These are phyloP conservation scores for Carex myosuroides DNA, from an alignment of 176 grass and related monocot genomes.

Conservation along the genomic window DNA sequence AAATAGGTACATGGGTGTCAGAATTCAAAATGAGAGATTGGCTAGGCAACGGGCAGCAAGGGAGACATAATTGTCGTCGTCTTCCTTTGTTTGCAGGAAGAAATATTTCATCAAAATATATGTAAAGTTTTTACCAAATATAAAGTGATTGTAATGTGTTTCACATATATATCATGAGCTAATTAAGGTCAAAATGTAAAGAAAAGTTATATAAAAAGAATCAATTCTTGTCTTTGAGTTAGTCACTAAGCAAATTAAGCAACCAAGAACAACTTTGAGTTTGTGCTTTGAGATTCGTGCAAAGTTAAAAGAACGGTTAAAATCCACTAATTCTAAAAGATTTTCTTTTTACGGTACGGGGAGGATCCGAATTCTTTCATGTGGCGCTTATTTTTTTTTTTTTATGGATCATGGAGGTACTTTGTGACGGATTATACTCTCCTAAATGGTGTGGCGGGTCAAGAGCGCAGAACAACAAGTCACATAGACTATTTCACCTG, in stretches of 20 bases:
- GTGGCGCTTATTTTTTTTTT: too few species aligned
- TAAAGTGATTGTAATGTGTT: neutral
- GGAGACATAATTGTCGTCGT: neutral
- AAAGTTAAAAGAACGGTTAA: too few species aligned
- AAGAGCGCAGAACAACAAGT: too few species aligned
- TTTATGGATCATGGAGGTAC: too few species aligned
- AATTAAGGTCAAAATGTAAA: conserved; percentile 11
- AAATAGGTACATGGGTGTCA: conserved; percentile 66
- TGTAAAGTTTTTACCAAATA: neutral
- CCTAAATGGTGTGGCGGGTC: too few species aligned
- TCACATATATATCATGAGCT: neutral
- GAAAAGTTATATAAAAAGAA: conserved; percentile 13
- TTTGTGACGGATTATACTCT: too few species aligned
- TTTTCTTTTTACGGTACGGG: too few species aligned
- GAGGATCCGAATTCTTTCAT: too few species aligned
- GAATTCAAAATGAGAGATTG: conserved; percentile 58
- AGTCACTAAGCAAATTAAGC: neutral
- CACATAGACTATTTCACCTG: too few species aligned
- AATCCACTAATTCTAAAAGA: too few species aligned
- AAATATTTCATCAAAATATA: neutral
- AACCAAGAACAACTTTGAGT: too few species aligned
- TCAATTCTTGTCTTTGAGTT: neutral
- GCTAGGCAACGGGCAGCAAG: neutral
- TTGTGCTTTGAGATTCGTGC: too few species aligned
- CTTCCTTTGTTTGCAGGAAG: neutral